phyloP scores from a whole-genome alignment of 2,329 filamentous ascomycete genomes.

The Gliomastix tumulicola region DNA sequence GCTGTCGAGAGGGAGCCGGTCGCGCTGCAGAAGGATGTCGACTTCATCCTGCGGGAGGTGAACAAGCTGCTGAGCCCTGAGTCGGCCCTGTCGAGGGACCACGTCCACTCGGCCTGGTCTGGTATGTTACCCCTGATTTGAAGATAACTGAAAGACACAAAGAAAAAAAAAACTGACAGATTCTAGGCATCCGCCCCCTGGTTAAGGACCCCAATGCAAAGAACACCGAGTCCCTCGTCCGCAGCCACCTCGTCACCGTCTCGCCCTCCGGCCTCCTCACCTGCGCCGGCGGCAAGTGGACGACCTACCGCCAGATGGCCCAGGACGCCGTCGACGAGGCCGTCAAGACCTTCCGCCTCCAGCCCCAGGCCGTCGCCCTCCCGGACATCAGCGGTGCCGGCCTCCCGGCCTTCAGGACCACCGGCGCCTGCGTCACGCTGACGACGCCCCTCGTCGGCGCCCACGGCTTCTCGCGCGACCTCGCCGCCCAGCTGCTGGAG shows the following conservation, averaged over 20 bases:
- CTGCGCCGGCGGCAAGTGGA: slow-evolving; percentile 82
- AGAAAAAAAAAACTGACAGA: slow-evolving; percentile 2
- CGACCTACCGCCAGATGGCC: slow-evolving; percentile 83
- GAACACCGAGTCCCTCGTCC: slow-evolving; percentile 77
- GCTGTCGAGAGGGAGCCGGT: slow-evolving; percentile 62
- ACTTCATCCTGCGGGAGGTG: slow-evolving; percentile 76
- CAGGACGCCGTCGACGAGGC: slow-evolving; percentile 80
- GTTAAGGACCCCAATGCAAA: slow-evolving; percentile 75
- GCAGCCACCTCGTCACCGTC: slow-evolving; percentile 72
- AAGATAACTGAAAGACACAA: slow-evolving; percentile 5
- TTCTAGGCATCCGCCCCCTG: slow-evolving; percentile 60
- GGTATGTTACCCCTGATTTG: slow-evolving; percentile 40
- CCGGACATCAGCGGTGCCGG: slow-evolving; percentile 63
- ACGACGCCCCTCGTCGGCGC: slow-evolving; percentile 67
- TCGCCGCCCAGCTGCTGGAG: slow-evolving; percentile 24
- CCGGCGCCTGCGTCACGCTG: slow-evolving; percentile 70
- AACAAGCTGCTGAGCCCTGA: slow-evolving; percentile 70
- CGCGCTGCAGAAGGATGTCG: slow-evolving; percentile 69
- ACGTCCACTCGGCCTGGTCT: slow-evolving; percentile 77
- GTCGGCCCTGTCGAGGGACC: slow-evolving; percentile 65
- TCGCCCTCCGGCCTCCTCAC: slow-evolving; percentile 71
- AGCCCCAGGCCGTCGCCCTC: slow-evolving; percentile 40
- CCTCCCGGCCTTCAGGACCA: slow-evolving; percentile 37
- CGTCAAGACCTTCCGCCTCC: slow-evolving; percentile 57
- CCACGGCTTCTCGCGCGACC: slow-evolving; percentile 52